Evolutionary conservation across 2,329 filamentous ascomycete genomes (phyloP).

Genomic region (Beauveria scarabaeidicola): DNA sequence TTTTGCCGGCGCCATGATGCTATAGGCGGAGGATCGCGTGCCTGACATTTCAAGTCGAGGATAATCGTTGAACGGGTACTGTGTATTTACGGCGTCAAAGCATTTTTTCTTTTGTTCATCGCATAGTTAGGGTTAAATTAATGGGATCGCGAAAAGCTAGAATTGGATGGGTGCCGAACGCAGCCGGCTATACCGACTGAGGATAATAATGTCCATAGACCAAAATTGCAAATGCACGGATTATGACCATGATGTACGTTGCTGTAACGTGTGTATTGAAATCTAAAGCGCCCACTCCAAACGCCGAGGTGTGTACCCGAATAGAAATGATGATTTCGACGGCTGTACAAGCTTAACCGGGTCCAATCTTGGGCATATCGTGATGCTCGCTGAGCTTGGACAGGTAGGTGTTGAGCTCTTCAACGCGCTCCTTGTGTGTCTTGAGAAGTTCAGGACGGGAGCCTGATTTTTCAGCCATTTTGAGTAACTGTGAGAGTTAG

Average conservation of each 20-base stretch:
- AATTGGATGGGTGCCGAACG: constrained; percentile 6
- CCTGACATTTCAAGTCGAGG: not conserved
- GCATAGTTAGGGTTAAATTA: not conserved
- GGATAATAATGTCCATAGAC: constrained; percentile 10
- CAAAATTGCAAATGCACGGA: constrained; percentile 6
- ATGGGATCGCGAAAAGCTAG: constrained; percentile 3
- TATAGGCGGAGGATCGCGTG: constrained; percentile 13
- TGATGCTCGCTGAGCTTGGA: constrained; percentile 92
- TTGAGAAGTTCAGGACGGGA: constrained; percentile 71
- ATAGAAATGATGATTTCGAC: not conserved
- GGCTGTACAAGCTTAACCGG: constrained; percentile 33
- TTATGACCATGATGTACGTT: not conserved
- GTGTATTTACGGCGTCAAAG: not conserved
- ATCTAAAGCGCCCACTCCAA: not conserved
- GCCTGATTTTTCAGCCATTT: constrained; percentile 56
- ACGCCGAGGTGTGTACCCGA: not conserved
- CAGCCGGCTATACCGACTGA: constrained; percentile 1
- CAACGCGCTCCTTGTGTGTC: constrained; percentile 93
- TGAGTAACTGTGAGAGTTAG: constrained; percentile 54
- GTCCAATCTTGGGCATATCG: constrained; percentile 74
- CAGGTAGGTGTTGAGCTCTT: constrained; percentile 90
- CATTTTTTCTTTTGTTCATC: not conserved
- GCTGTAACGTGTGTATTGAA: not conserved
- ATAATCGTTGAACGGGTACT: not conserved
- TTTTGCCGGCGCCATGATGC: constrained; percentile 20